phyloP scores from a whole-genome alignment of 495 filamentous ascomycete genomes.

The Penicillium odoratum region DNA sequence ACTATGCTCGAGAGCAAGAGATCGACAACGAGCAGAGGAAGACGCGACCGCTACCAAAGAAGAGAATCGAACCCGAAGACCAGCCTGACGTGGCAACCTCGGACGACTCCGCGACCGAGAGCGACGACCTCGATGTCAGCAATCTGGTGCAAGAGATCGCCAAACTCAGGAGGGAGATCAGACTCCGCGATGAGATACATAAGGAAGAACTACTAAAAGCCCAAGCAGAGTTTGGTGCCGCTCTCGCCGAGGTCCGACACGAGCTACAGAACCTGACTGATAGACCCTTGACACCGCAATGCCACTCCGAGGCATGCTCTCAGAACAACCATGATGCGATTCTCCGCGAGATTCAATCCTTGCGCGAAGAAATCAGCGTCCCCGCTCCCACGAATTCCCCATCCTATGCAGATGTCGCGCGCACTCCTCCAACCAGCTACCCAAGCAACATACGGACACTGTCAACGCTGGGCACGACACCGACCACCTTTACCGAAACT shows the following conservation, averaged over 20 bases:
- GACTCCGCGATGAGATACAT: conserved; percentile 19
- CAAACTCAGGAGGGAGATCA: conserved; percentile 28
- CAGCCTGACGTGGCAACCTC: conserved; percentile 16
- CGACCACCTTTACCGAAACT: conserved; percentile 22
- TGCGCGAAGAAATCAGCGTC: conserved; percentile 19
- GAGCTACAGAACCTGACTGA: conserved; percentile 17
- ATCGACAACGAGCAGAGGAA: conserved; percentile 16
- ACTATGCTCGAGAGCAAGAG: conserved; percentile 17
- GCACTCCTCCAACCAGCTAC: conserved; percentile 23
- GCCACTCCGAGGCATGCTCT: conserved; percentile 11
- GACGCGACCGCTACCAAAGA: conserved; percentile 13
- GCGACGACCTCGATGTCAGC: conserved; percentile 14
- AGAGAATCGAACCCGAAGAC: conserved; percentile 10
- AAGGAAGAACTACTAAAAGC: conserved; percentile 22
- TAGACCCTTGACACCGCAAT: conserved; percentile 14
- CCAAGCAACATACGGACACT: conserved; percentile 21
- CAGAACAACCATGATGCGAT: conserved; percentile 18
- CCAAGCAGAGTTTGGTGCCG: conserved; percentile 21
- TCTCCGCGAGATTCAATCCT: conserved; percentile 22
- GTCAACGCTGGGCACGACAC: conserved; percentile 18
- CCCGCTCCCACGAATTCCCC: conserved; percentile 9
- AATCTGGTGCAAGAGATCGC: conserved; percentile 18
- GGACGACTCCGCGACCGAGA: conserved; percentile 21
- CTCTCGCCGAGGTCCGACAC: conserved; percentile 18
- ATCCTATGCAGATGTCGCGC: conserved; percentile 24